Conservation (phyloP, 768 basidiomycete species). For the Artomyces pyxidatus region DNA sequence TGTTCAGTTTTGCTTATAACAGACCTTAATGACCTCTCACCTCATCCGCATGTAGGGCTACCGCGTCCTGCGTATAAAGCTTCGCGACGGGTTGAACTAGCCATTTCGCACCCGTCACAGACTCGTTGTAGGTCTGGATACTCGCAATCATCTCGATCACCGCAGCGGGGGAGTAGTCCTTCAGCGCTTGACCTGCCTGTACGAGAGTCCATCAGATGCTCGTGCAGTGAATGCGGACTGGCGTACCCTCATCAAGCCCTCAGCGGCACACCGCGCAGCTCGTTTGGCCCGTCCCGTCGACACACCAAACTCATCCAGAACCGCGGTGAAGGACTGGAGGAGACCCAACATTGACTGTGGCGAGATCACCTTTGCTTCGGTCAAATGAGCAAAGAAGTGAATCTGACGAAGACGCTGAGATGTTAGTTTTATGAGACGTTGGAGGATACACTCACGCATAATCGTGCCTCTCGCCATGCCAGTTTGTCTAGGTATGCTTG, state of each 20-base stretch:
- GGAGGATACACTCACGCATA: constrained; percentile 56
- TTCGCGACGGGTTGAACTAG: constrained; percentile 56
- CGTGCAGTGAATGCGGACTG: background rate
- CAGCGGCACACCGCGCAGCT: constrained; percentile 73
- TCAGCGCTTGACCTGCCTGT: constrained; percentile 64
- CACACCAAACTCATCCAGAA: constrained; percentile 84
- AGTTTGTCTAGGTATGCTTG: constrained; percentile 82
- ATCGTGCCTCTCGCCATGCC: constrained; percentile 83
- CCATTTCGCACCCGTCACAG: constrained; percentile 47
- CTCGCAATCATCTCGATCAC: constrained; percentile 62
- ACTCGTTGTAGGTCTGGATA: constrained; percentile 65
- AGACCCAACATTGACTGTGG: constrained; percentile 72
- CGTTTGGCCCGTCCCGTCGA: constrained; percentile 78
- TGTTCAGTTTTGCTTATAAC: background rate
- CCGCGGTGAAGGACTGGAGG: constrained; percentile 76
- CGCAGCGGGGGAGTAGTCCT: constrained; percentile 48
- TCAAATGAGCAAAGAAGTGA: constrained; percentile 87
- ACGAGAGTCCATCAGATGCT: background rate
- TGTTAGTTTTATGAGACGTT: background rate
- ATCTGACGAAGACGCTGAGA: constrained; percentile 44
- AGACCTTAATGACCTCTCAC: constrained; percentile 26
- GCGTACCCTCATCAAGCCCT: constrained; percentile 68
- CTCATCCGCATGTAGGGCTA: constrained; percentile 52
- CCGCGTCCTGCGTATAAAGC: constrained; percentile 36
- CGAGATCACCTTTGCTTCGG: constrained; percentile 67